Percentiles rank a stretch among this genome's conserved stretches.
These are phyloP conservation scores for Jacaranda mimosifolia DNA, from an alignment of 257 asterid genomes.

Conservation along the genomic window DNA sequence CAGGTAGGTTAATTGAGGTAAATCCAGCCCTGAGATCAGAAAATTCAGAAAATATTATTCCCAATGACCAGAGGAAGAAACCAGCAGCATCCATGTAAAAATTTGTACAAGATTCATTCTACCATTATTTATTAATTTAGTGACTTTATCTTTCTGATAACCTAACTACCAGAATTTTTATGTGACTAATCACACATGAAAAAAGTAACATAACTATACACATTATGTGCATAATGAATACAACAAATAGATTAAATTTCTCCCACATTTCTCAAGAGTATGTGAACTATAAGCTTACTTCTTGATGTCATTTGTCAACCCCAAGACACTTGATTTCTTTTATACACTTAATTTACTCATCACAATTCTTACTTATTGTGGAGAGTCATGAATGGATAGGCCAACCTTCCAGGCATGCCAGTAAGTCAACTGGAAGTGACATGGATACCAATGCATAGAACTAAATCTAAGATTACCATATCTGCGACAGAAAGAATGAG, in stretches of 20 bases:
- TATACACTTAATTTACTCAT: neutral
- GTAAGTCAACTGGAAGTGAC: slow-evolving; percentile 21
- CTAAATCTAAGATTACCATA: slow-evolving; percentile 22
- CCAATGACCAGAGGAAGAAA: slow-evolving; percentile 25
- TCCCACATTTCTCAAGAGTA: slow-evolving; percentile 7
- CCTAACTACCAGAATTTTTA: too few relatives aligned
- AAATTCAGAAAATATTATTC: slow-evolving; percentile 13
- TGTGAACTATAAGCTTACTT: slow-evolving; percentile 28
- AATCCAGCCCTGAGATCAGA: slow-evolving; percentile 13
- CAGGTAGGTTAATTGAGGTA: neutral
- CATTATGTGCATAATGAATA: too few relatives aligned
- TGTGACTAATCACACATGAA: too few relatives aligned
- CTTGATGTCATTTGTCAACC: slow-evolving; percentile 11
- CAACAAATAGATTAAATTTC: too few relatives aligned
- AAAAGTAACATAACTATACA: too few relatives aligned
- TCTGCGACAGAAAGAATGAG: slow-evolving; percentile 21
- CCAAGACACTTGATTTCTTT: neutral
- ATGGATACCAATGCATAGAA: neutral
- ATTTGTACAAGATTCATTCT: neutral
- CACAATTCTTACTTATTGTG: neutral
- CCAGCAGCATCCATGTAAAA: slow-evolving; percentile 10
- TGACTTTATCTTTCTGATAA: too few relatives aligned
- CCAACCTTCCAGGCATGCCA: neutral
- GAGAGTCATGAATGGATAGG: neutral
- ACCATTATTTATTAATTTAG: too few relatives aligned